Percentiles rank a stretch among this genome's conserved stretches.
phyloP scores from a whole-genome alignment of 2,329 filamentous ascomycete species.

The Xylariaceae sp. region DNA sequence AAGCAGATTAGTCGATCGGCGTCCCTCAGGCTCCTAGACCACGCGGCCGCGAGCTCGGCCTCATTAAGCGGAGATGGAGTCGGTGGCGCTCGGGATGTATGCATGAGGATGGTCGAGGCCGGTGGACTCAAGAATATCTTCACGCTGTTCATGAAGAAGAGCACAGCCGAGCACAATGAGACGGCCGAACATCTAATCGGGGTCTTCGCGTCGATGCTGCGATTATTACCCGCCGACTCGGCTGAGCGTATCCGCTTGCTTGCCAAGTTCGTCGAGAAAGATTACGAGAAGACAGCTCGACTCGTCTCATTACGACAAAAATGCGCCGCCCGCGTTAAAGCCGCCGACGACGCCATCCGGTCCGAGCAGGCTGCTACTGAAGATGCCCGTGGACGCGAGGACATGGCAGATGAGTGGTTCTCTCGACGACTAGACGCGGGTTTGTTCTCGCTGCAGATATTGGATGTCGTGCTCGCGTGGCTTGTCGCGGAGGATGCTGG shows the following conservation, averaged over 20 bases:
- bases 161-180: conserved; percentile 60
- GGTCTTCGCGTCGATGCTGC: conserved; percentile 78
- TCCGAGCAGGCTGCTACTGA: conserved; percentile 51
- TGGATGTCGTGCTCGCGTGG: conserved; percentile 87
- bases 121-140: conserved; percentile 84
- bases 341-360: conserved; percentile 60
- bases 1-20: conserved; percentile 77
- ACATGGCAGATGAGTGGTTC: conserved; percentile 67
- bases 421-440: conserved; percentile 77
- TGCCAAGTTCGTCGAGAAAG: conserved; percentile 93
- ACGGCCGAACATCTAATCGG: conserved; percentile 76
- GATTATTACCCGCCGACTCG: conserved; percentile 72
- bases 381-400: conserved; percentile 57
- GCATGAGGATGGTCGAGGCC: conserved; percentile 72
- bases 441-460: conserved; percentile 74
- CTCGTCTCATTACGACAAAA: conserved; percentile 68
- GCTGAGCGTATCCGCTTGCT: conserved; percentile 75
- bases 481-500: conserved; percentile 83
- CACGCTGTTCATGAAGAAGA: conserved; percentile 80
- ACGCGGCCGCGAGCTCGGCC: conserved; percentile 59
- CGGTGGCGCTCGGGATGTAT: conserved; percentile 63
- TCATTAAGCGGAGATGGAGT: no score
- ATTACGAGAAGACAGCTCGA: conserved; percentile 79
- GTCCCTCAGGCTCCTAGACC: conserved; percentile 78
- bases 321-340: conserved; percentile 59